Conservation (phyloP, 768 basidiomycete species). For the Pulveroboletus sp. region DNA sequence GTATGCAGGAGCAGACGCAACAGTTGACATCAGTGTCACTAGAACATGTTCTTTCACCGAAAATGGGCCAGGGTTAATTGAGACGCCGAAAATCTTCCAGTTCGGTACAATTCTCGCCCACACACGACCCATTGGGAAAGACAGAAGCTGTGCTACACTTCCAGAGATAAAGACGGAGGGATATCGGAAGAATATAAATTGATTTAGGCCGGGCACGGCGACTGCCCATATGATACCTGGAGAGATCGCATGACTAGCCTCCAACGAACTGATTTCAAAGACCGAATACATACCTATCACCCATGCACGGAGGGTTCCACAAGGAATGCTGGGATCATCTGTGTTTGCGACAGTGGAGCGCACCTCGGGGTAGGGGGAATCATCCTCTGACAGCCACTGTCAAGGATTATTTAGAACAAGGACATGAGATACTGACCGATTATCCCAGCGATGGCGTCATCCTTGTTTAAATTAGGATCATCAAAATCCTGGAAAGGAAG, state of each 20-base stretch:
- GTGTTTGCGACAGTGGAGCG: too few species aligned
- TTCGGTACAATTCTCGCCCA: conserved; percentile 56
- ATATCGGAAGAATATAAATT: conserved; percentile 72
- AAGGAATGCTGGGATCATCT: too few species aligned
- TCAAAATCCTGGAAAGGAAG: conserved; percentile 29
- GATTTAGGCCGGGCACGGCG: conserved; percentile 70
- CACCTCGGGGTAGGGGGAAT: too few species aligned
- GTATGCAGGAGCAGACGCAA: too few species aligned
- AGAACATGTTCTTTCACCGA: conserved; percentile 70
- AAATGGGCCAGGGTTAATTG: conserved; percentile 70
- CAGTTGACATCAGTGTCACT: conserved; percentile 38
- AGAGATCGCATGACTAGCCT: not conserved
- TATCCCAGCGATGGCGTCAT: conserved; percentile 22
- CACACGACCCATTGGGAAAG: conserved; percentile 55
- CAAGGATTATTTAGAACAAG: conserved; percentile 13
- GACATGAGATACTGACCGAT: conserved; percentile 16
- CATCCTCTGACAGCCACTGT: conserved; percentile 43
- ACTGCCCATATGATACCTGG: conserved; percentile 48
- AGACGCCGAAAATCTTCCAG: conserved; percentile 50
- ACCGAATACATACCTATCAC: too few species aligned
- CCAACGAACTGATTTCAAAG: conserved; percentile 39
- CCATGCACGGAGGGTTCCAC: too few species aligned
- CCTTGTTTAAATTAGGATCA: too few species aligned
- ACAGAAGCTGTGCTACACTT: conserved; percentile 75
- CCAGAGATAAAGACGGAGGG: conserved; percentile 40